These are phyloP conservation scores for Austroboletus eburneus DNA, from an alignment of 768 basidiomycete genomes.

Conservation along the genomic window DNA sequence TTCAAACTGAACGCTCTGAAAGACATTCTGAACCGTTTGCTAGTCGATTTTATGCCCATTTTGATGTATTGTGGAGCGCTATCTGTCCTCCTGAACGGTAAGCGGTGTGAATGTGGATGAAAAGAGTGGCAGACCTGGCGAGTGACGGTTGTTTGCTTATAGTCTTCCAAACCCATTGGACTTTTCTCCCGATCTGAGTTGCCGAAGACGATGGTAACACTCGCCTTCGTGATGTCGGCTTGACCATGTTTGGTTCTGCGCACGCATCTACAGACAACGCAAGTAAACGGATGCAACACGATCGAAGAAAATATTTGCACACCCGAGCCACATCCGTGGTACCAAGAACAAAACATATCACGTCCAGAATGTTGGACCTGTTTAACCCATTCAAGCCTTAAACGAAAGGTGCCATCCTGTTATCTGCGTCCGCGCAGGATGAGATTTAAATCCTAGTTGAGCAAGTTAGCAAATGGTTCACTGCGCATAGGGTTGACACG, in stretches of 20 bases:
- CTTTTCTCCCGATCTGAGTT: slow-evolving; percentile 86
- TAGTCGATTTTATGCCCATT: slow-evolving; percentile 95
- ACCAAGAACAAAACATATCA: slow-evolving; percentile 97
- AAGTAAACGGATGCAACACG: background rate
- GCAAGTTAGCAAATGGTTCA: too few relatives aligned
- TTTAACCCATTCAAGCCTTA: slow-evolving; percentile 96
- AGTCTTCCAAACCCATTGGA: slow-evolving; percentile 77
- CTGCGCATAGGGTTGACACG: too few relatives aligned
- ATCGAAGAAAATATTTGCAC: slow-evolving; percentile 15
- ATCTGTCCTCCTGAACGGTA: slow-evolving; percentile 73
- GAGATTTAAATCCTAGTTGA: slow-evolving; percentile 98
- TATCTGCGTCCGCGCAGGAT: slow-evolving; percentile 93
- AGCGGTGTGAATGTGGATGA: too few relatives aligned
- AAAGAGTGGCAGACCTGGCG: slow-evolving; percentile 66
- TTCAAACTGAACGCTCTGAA: slow-evolving; percentile 98
- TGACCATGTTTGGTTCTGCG: slow-evolving; percentile 96
- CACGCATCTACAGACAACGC: slow-evolving; percentile 65
- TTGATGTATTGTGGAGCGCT: slow-evolving; percentile 87
- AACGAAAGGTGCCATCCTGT: slow-evolving; percentile 97
- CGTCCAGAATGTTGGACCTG: slow-evolving; percentile 98
- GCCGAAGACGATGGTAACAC: slow-evolving; percentile 98
- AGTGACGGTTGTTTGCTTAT: slow-evolving; percentile 91
- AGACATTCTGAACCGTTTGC: slow-evolving; percentile 80
- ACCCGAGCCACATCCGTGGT: slow-evolving; percentile 96
- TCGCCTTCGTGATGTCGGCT: slow-evolving; percentile 94